Base-by-base conservation (phyloP, 2,329 filamentous ascomycete species). In the Venturia effusa region DNA sequence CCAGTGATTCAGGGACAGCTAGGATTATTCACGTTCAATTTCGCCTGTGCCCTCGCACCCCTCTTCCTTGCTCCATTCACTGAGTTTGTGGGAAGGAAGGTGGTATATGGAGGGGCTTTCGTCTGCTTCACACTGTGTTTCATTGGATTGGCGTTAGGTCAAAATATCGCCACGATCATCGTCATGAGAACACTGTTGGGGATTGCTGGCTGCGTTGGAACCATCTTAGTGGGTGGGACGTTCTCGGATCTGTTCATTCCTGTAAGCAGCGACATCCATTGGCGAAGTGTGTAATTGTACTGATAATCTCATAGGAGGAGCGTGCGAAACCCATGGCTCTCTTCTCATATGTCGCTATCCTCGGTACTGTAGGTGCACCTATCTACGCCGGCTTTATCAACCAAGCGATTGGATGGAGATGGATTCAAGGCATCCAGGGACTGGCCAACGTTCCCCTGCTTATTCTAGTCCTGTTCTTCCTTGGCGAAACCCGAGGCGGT, bases 221-320 rank as follows among this genome's bases (percentile, higher is more conserved):
- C 88, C 57, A 94, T 90, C 30, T 92, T 96, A 82, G 88, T 96
- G 0, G 92, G 92, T n/a, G 92, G 92, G 3, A 88, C 97, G 3
- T 88, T 97, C 51, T 43, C 88, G 61, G 92, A 97, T 71, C 83
- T 96, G 64, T 96, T 77, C 84, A 87, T 60, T 84, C 89, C 15
- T 78, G 89, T 66, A 86, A 89, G 54, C 81, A 41, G 96, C 96
- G 69, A 90, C 88, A 0, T 17, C 32, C 19, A 3, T 3, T n/a
- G 7, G 15, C 4, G 27, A 7, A 34, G 19, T 24, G 8, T 6
- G 13, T n/a, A 3, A n/a, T 13, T 34, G 19, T 10, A 34, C 30
- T 57, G 13, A 57, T 17, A 19, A 57, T 3, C 7, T n/a, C 7
- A 32, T n/a, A 57, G 51, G 51, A 77, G 51, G 71, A 78, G 64